A percentile compares a stretch with the other conserved stretches of the same genome.
Conservation (phyloP, 2,329 filamentous ascomycete species). For the Fusarium pilosicola region DNA sequence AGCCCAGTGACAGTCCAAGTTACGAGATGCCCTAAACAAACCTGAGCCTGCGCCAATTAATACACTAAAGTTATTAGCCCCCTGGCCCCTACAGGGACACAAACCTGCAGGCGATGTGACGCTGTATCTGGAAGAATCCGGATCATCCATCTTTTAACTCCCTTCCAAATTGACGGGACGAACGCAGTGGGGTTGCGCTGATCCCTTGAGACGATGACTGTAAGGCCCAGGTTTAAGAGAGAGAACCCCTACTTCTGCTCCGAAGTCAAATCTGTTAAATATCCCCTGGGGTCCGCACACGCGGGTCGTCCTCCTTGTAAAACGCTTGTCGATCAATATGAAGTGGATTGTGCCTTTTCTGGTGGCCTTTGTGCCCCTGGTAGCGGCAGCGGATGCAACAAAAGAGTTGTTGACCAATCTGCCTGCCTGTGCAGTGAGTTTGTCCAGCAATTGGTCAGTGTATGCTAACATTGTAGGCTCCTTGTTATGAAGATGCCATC, state of each 20-base stretch:
- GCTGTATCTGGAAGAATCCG: constrained; percentile 12
- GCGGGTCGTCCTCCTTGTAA: constrained; percentile 8
- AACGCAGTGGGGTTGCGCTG: background rate
- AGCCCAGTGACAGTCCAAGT: background rate
- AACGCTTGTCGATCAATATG: constrained; percentile 33
- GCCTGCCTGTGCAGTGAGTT: constrained; percentile 36
- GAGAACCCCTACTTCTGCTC: background rate
- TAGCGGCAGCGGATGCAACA: constrained; percentile 17
- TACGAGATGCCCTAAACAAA: background rate
- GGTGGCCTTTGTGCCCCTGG: constrained; percentile 29
- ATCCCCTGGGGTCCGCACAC: constrained; percentile 4
- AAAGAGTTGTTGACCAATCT: constrained; percentile 27
- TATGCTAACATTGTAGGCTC: constrained; percentile 20
- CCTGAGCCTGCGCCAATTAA: background rate
- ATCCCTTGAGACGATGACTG: constrained; percentile 6
- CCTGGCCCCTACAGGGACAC: background rate
- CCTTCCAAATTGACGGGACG: constrained; percentile 3
- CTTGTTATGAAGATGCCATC: constrained; percentile 14
- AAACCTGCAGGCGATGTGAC: background rate
- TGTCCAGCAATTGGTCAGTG: rapidly evolving
- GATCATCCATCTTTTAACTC: background rate
- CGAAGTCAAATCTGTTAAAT: constrained; percentile 6
- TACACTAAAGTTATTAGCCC: background rate
- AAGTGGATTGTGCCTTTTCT: constrained; percentile 40
- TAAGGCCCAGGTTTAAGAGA: background rate